Evolutionary conservation across 805 yeast genomes (phyloP).

Genomic region (Myxozyma mucilagina): DNA sequence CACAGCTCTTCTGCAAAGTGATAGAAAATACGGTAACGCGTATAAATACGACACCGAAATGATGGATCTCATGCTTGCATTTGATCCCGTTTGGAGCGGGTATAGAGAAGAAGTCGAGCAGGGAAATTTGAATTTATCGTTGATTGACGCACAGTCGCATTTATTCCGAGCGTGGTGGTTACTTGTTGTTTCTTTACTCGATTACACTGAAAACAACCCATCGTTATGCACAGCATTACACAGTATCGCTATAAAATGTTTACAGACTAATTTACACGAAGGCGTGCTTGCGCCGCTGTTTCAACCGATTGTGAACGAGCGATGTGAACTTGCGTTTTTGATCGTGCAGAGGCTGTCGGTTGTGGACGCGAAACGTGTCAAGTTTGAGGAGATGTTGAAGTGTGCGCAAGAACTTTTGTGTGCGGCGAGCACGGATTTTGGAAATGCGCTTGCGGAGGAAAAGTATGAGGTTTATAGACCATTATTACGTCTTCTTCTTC

Average conservation of each 20-base stretch:
- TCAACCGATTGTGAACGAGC: constrained; percentile 55
- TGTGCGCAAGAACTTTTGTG: constrained; percentile 34
- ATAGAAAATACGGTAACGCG: constrained; percentile 52
- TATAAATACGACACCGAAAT: constrained; percentile 60
- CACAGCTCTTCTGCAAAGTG: constrained; percentile 45
- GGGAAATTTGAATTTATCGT: constrained; percentile 64
- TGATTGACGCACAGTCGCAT: constrained; percentile 62
- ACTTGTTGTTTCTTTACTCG: constrained; percentile 59
- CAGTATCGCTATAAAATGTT: constrained; percentile 49
- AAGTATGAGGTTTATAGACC: constrained; percentile 33
- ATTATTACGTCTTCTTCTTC: constrained; percentile 34
- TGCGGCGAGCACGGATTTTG: constrained; percentile 41
- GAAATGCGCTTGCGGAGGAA: constrained; percentile 47
- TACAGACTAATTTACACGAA: constrained; percentile 53
- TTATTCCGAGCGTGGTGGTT: constrained; percentile 80
- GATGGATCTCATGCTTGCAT: constrained; percentile 59
- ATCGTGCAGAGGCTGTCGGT: constrained; percentile 37
- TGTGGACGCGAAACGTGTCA: constrained; percentile 27
- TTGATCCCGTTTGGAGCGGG: constrained; percentile 50
- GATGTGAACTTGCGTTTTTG: constrained; percentile 68
- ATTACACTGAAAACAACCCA: constrained; percentile 40
- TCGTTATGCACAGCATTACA: constrained; percentile 22
- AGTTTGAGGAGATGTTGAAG: constrained; percentile 42
- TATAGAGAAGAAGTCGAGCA: constrained; percentile 53
- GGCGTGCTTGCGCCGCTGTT: constrained; percentile 54